phyloP scores from a whole-genome alignment of 192 early-diverging fungal species.

The Podila horticola region DNA sequence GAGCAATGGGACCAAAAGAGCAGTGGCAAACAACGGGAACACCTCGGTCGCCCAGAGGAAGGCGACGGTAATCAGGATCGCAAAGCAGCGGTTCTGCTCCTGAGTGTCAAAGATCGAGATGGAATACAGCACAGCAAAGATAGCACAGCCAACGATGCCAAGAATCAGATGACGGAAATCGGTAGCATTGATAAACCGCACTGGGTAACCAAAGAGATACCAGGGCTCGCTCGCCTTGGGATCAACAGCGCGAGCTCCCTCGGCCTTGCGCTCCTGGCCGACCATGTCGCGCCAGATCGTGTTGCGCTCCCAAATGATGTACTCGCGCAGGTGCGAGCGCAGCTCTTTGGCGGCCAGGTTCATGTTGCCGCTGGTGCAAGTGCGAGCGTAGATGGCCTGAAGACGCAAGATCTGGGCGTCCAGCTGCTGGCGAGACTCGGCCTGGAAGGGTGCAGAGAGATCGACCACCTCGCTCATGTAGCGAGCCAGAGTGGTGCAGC shows the following conservation, averaged over 20 bases:
- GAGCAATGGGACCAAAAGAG: slow-evolving; percentile 73
- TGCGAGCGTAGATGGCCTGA: slow-evolving; percentile 69
- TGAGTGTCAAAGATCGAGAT: slow-evolving; percentile 70
- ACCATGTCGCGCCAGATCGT: slow-evolving; percentile 87
- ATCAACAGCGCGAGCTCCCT: slow-evolving; percentile 50
- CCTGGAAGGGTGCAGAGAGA: slow-evolving; percentile 62
- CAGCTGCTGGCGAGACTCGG: slow-evolving; percentile 60
- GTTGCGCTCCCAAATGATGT: slow-evolving; percentile 78
- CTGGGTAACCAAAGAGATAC: slow-evolving; percentile 27
- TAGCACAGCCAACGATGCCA: slow-evolving; percentile 59
- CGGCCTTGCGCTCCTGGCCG: slow-evolving; percentile 66
- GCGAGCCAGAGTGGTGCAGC: slow-evolving; percentile 48
- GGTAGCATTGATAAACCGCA: slow-evolving; percentile 8
- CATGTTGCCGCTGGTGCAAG: slow-evolving; percentile 66
- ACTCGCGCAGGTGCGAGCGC: slow-evolving; percentile 69
- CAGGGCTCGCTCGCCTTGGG: slow-evolving; percentile 36
- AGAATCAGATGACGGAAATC: slow-evolving; percentile 31
- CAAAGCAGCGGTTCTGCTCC: slow-evolving; percentile 89
- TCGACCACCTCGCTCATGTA: slow-evolving; percentile 65
- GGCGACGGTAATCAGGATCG: slow-evolving; percentile 84
- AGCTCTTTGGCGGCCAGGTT: slow-evolving; percentile 66
- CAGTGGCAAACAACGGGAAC: slow-evolving; percentile 78
- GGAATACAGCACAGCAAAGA: slow-evolving; percentile 68
- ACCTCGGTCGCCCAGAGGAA: slow-evolving; percentile 89
- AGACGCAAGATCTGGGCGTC: slow-evolving; percentile 61